Evolutionary conservation across 2,329 filamentous ascomycete genomes (phyloP).

Genomic region (Trichoderma sp.): DNA sequence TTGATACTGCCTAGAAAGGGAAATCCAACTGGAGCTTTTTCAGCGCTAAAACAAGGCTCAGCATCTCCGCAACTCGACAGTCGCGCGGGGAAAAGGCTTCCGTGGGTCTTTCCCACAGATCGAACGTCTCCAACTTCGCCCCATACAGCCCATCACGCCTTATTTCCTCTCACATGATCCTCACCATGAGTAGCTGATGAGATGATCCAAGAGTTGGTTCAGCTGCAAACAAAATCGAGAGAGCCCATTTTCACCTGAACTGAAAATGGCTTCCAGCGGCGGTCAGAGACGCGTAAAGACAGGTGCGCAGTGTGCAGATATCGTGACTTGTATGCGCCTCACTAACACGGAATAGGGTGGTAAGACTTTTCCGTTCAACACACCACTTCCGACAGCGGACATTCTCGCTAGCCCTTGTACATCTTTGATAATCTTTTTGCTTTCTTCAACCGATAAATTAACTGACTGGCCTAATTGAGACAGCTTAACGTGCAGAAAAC

Average conservation of each 20-base stretch:
- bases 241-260: not conserved
- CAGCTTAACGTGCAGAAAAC: conserved; percentile 23
- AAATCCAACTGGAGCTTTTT: not conserved
- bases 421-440: not conserved
- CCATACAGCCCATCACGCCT: not conserved
- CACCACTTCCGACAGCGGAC: not conserved
- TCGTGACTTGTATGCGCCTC: not conserved
- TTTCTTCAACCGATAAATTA: conserved; percentile 3
- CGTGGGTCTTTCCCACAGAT: conserved; percentile 14
- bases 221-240: not conserved
- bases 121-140: not conserved
- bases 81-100: conserved; percentile 3
- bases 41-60: not conserved
- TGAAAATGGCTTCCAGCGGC: not conserved
- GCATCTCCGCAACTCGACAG: conserved; percentile 10
- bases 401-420: not conserved
- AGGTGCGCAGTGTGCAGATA: not conserved
- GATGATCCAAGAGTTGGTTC: not conserved
- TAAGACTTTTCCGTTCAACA: not conserved
- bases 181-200: not conserved
- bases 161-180: not conserved
- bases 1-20: not conserved
- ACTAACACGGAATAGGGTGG: conserved; percentile 11
- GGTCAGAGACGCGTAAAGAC: conserved; percentile 14
- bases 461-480: conserved; percentile 4